Conservation (phyloP, 495 filamentous ascomycete species). For the Trypethelium eluteriae region DNA sequence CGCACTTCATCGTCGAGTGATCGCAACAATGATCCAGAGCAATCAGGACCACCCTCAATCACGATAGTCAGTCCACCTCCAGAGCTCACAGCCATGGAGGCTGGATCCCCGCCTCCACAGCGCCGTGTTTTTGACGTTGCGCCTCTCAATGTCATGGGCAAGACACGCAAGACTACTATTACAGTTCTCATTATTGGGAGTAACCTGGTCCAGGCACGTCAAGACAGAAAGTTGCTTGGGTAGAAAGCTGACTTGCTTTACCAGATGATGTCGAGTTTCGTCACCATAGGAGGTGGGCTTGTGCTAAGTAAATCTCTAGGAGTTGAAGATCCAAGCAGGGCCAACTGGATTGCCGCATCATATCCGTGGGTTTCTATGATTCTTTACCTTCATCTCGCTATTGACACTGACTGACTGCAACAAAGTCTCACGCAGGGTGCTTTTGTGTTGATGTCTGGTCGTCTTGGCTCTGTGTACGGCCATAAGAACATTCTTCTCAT, state of each 20-base stretch:
- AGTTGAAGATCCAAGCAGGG: constrained; percentile 6
- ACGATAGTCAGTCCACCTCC: not conserved
- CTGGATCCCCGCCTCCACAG: constrained; percentile 2
- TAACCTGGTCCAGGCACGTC: not conserved
- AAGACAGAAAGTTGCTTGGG: not conserved
- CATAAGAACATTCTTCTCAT: constrained; percentile 41
- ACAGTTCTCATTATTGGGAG: constrained; percentile 4
- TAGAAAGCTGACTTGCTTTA: not conserved
- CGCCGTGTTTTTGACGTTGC: not conserved
- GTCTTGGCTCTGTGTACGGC: constrained; percentile 45
- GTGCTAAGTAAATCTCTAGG: not conserved
- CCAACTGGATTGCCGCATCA: constrained; percentile 8
- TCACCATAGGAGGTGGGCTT: constrained; percentile 1
- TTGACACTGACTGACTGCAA: not conserved
- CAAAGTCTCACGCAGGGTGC: constrained; percentile 43
- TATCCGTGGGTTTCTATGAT: not conserved
- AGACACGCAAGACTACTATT: constrained; percentile 1
- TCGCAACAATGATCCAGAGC: not conserved
- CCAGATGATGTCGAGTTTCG: constrained; percentile 3
- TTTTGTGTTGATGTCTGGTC: constrained; percentile 44
- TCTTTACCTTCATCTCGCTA: not conserved
- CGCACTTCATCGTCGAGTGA: not conserved
- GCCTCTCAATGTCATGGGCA: not conserved
- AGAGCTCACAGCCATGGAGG: not conserved
- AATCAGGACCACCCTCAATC: not conserved